Evolutionary conservation across 768 basidiomycete genomes (phyloP), one percentile per base, ranked within the genome.

Genomic region (Leucosporidium scottii): DNA sequence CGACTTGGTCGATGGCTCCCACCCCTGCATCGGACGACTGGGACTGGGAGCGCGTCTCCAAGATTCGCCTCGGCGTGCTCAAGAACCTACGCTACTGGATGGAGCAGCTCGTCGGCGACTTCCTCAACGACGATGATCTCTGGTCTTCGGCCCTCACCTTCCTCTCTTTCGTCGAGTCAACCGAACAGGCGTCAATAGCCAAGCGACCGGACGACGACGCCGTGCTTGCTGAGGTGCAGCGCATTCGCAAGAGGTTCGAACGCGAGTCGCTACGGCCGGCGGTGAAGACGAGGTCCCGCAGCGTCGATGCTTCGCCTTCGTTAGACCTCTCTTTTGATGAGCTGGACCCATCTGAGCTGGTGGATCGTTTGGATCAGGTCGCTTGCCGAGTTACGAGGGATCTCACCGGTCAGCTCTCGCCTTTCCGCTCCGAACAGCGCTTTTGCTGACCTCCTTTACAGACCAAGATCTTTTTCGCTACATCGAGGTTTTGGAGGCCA

Each of bases 71-170:
- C n/a, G 59, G n/a, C n/a, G 48, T 60, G 48, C 48, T 60, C 25
- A 25, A 60, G 59, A 60, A 60, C 39, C 13, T 60, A 2, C 48
- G 25, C 23, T 23, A 60, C 28, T 60, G 59, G 59, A 18, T 44
- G 27, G 10, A n/a, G 39, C 39, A 60, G 27, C 59, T 48, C 27
- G 36, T 60, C 44, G 18, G 18, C 27, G 59, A 60, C 48, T 60
- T 60, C 31, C 48, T 60, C 39, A 39, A 60, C 59, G 59, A 60
- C 59, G 59, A 60, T 25, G 48, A 60, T 31, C 59, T 60, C 39
- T 47, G 20, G 13, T 20, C 59, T 0, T 44, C 59, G 25, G 44
- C 28, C 12, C n/a, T 39, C n/a, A 44, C 39, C n/a, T 60, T 60
- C 39, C 48, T 60, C 25, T 10, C 10, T 2, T 44, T 27, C 25